Percentiles rank a stretch among this genome's conserved stretches.
Evolutionary conservation across 306 rosid species (phyloP).

Genomic region (Hylodesmum podocarpum): DNA sequence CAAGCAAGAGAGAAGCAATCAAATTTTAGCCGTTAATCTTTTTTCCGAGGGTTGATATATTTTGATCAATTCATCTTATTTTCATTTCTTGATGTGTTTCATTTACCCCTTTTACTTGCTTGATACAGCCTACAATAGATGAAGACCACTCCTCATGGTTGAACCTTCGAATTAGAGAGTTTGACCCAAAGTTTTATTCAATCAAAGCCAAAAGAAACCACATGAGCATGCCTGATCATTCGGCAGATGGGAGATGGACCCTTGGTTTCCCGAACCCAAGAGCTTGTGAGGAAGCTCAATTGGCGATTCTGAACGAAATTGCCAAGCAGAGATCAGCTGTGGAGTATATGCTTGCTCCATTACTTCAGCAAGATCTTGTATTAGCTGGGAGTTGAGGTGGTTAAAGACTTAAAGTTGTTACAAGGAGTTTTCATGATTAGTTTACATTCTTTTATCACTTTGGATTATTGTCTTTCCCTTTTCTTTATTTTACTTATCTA

Average conservation of each 20-base stretch:
- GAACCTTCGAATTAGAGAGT: constrained; percentile 71
- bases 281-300: constrained; percentile 67
- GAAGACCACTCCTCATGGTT: constrained; percentile 76
- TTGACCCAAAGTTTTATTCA: constrained; percentile 49
- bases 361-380: constrained; percentile 51
- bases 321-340: constrained; percentile 67
- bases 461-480: background rate
- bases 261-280: constrained; percentile 65
- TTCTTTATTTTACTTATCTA: background rate
- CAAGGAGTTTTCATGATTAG: constrained; percentile 23
- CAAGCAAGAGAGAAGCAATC: background rate
- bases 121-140: constrained; percentile 69
- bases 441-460: background rate
- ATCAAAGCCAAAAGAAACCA: constrained; percentile 41
- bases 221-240: constrained; percentile 36
- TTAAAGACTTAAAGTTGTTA: constrained; percentile 33
- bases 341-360: constrained; percentile 57
- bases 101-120: background rate
- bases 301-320: constrained; percentile 55
- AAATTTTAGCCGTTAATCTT: background rate
- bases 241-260: constrained; percentile 78
- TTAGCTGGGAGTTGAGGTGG: constrained; percentile 36
- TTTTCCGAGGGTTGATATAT: background rate
- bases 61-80: constrained; percentile 6
- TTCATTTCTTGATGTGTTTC: background rate